Evolutionary conservation across 1,139 yeast genomes (phyloP), one percentile per base, ranked within the genome.

Genomic region (Torulaspora globosa): DNA sequence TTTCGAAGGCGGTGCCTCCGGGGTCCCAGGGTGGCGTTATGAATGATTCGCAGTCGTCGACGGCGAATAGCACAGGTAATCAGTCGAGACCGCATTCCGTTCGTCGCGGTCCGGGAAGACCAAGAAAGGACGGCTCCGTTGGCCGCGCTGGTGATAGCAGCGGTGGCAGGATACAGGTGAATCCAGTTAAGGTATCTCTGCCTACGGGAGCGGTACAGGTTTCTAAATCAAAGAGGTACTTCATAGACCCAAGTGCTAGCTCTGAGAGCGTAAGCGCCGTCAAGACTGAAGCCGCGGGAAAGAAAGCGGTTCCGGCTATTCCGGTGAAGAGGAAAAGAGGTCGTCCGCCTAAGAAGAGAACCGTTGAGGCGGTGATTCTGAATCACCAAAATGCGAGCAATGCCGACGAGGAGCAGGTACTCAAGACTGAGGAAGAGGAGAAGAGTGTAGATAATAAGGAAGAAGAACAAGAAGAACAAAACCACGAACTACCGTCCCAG

Each of bases 161-260:
- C 7, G 36, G 41, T 31, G 44, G 37, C 12, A 37, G 29, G 16
- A 16, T 36, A 2, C 44, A 40, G 16, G 31, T 42, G 6, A 36
- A 40, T 21, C 53, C 44, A 11, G 50, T 48, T 11, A 50, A 50
- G 29, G 49, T 51, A 2, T 43, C 57, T 10, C 37, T 64, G 35
- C 69, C 69, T 1, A 52, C 57, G 11, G 62, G 62, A 23, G 52
- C 48, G 24, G 59, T 58, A 4, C 56, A 56, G 37, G 43, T 60
- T 12, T 53, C 69, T 10, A 64, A 65, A 46, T 52, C 59, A 10
- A 62, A 57, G 46, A 55, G 58, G 32, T 61, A 61, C 45, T 76
- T 59, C 58, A 58, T 43, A 42, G 66, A 52, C 62, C 78, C 52
- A 68, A 71, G 18, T 57, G 67, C 43, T 46, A 58, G 47, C 23